Base-by-base conservation (phyloP, 2,329 filamentous ascomycete genomes). In the Fusarium buxicola region DNA sequence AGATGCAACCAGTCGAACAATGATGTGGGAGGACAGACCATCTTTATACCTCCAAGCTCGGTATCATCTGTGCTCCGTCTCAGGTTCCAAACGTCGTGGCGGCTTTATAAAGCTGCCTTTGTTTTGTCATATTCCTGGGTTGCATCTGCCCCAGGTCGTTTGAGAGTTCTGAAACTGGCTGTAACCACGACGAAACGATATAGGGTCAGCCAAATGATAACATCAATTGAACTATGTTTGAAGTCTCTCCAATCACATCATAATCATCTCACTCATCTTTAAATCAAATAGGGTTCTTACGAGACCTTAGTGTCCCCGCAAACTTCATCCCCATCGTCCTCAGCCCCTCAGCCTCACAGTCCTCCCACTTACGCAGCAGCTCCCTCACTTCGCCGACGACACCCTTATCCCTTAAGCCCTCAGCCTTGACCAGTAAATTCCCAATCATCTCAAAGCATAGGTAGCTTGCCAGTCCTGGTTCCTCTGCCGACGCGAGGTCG, bases 361-460 rank as follows among this genome's bases (percentile, higher is more conserved):
- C 32, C 35, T 41, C 40, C 71, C 60, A 68, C 2, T 34, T 50
- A 2, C 31, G 8, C 25, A 73, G 44, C 38, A 65, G 13, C 2
- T 53, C 18, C 24, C 36, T 55, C 0, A 52, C 53, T 10, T 50
- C 41, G 1, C 24, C 13, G 9, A 54, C 44, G 24, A 55, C 9
- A 1, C 13, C 21, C 3, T 47, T 34, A 2, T 63, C 41, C 2
- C 30, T 15, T 7, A 48, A 41, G 3, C 59, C 39, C 1, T 16
- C n/a, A 0, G 52, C 48, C 5, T 43, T 30, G 2, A 12, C 18
- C 7, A 72, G 10, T 2, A 72, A 9, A 9, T 39, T 10, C 0
- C 24, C 39, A 7, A 58, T 44, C 2, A 72, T 24, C 7, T 72
- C 69, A 18, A 61, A 44, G 2, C 65, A 54, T 7, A 72, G 49